A percentile compares a stretch with the other conserved stretches of the same genome.
Conservation (phyloP, 2,329 filamentous ascomycete genomes). For the Aspergillus pseudotamarii region DNA sequence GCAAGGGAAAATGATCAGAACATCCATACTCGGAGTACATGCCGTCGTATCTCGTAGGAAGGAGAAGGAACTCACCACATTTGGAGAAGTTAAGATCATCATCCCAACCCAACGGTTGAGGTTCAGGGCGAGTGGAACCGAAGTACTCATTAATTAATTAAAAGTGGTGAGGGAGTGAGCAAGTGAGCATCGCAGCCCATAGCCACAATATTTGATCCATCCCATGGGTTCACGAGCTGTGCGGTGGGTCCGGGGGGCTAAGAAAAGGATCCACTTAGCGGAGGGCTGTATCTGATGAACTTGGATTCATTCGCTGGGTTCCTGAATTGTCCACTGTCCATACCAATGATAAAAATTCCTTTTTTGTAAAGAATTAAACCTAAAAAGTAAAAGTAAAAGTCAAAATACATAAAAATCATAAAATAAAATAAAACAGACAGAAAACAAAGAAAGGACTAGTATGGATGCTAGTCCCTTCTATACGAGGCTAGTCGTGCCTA, state of each 20-base stretch:
- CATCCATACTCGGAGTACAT: too few relatives aligned
- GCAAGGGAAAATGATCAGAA: not conserved
- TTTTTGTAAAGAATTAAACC: not conserved
- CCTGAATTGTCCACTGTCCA: not conserved
- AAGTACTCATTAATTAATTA: not conserved
- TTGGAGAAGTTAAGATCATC: not conserved
- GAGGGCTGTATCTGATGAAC: not conserved
- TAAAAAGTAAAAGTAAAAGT: not conserved
- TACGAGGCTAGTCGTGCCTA: not conserved
- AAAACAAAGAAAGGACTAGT: not conserved
- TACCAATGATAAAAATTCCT: not conserved
- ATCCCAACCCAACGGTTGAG: not conserved
- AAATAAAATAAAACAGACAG: not conserved
- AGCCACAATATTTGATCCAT: not conserved
- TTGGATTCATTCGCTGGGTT: not conserved
- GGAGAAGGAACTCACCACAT: too few relatives aligned
- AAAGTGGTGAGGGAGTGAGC: not conserved
- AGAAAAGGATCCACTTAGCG: not conserved
- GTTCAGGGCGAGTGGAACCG: not conserved
- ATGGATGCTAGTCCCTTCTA: not conserved
- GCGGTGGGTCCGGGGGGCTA: conserved; percentile 2
- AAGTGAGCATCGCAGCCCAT: too few relatives aligned
- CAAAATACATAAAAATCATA: not conserved
- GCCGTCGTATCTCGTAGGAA: too few relatives aligned
- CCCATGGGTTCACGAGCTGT: not conserved